Percentiles rank a stretch among this genome's conserved stretches.
These are phyloP conservation scores for Suillus luteus DNA, from an alignment of 768 basidiomycete genomes.

Conservation along the genomic window DNA sequence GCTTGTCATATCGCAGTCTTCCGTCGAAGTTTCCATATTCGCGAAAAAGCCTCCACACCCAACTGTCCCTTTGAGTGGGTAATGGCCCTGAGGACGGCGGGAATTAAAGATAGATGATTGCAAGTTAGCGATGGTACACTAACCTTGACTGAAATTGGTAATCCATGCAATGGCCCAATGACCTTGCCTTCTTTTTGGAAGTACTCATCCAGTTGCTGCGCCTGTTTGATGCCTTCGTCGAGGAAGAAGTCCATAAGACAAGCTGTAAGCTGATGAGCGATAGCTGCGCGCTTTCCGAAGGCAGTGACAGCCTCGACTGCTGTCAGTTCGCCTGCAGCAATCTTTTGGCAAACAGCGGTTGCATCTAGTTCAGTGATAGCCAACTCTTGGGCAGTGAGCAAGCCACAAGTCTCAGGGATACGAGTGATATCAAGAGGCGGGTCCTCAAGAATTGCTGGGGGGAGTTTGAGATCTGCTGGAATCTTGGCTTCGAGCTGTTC, in stretches of 20 bases:
- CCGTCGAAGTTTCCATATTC: conserved; percentile 23
- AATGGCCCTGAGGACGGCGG: conserved; percentile 33
- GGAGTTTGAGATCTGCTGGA: conserved; percentile 21
- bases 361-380: conserved; percentile 40
- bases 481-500: conserved; percentile 27
- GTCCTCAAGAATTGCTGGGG: conserved; percentile 19
- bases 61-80: conserved; percentile 42
- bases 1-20: conserved; percentile 33
- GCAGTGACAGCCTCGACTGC: conserved; percentile 44
- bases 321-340: conserved; percentile 33
- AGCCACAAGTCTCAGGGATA: conserved; percentile 35
- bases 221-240: conserved; percentile 41
- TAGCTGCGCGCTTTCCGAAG: conserved; percentile 50
- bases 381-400: conserved; percentile 34
- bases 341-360: conserved; percentile 31
- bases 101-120: not conserved
- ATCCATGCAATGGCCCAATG: conserved; percentile 46
- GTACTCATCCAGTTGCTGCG: conserved; percentile 44
- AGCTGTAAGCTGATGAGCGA: conserved; percentile 49
- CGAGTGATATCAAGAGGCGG: conserved; percentile 35
- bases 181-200: conserved; percentile 39
- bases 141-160: conserved; percentile 44
- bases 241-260: conserved; percentile 48
- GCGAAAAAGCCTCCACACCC: conserved; percentile 37
- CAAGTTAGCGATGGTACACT: not conserved